These are phyloP conservation scores for Violaceomyces palustris DNA, from an alignment of 1,284 basidiomycete genomes.

Conservation along the genomic window DNA sequence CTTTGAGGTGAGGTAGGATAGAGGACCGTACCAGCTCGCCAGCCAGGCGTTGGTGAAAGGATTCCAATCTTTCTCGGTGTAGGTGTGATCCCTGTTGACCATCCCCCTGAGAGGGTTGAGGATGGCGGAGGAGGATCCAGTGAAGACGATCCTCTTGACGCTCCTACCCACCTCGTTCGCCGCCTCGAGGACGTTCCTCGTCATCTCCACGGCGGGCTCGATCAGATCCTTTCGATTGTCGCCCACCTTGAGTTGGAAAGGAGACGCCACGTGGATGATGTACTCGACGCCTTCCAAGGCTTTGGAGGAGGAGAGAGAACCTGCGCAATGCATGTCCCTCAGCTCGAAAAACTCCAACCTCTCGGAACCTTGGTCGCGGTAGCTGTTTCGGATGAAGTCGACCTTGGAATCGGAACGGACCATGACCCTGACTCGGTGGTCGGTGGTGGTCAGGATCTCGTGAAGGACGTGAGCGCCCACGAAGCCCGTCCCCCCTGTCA, in stretches of 20 bases:
- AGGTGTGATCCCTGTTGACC: slow-evolving; percentile 23
- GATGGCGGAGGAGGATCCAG: slow-evolving; percentile 23
- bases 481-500: slow-evolving; percentile 29
- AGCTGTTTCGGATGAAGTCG: too few relatives aligned
- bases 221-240: slow-evolving; percentile 22
- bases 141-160: slow-evolving; percentile 26
- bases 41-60: slow-evolving; percentile 16
- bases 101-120: slow-evolving; percentile 21
- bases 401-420: slow-evolving; percentile 22
- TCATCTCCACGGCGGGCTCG: slow-evolving; percentile 26
- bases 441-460: slow-evolving; percentile 15
- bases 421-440: slow-evolving; percentile 20
- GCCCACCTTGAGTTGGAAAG: slow-evolving; percentile 15
- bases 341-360: slow-evolving; percentile 12
- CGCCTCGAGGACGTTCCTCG: slow-evolving; percentile 21
- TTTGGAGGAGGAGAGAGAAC: slow-evolving; percentile 13
- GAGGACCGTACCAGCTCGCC: slow-evolving; percentile 13
- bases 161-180: slow-evolving; percentile 6
- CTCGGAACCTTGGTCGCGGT: slow-evolving; percentile 17
- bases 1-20: slow-evolving; percentile 53
- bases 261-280: slow-evolving; percentile 24
- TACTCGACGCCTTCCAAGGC: slow-evolving; percentile 20
- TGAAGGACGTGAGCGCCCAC: slow-evolving; percentile 26
- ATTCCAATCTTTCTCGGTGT: slow-evolving; percentile 26
- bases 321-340: slow-evolving; percentile 10